phyloP scores from a whole-genome alignment of 805 yeast genomes.

The Tetrapisispora arboricola region DNA sequence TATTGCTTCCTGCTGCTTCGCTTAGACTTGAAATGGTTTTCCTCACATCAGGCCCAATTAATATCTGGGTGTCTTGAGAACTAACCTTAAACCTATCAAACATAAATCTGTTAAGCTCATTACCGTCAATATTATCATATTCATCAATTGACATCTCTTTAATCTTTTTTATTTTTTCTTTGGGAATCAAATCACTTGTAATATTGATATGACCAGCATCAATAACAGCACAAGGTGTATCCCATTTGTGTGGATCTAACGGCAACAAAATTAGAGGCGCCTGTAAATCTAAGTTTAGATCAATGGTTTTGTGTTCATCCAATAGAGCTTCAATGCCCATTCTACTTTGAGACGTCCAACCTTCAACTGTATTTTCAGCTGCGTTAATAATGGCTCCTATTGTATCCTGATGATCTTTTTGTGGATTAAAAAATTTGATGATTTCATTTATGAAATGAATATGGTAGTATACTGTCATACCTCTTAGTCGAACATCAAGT shows the following conservation, averaged over 20 bases:
- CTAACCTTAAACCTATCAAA: slow-evolving; percentile 76
- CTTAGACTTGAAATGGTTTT: slow-evolving; percentile 69
- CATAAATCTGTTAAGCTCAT: slow-evolving; percentile 62
- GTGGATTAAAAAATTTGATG: slow-evolving; percentile 72
- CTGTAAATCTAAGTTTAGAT: slow-evolving; percentile 78
- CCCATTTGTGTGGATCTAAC: slow-evolving; percentile 63
- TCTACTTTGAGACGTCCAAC: slow-evolving; percentile 78
- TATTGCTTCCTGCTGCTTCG: slow-evolving; percentile 26
- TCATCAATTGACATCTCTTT: slow-evolving; percentile 57
- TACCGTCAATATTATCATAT: slow-evolving; percentile 46
- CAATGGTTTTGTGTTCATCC: slow-evolving; percentile 87
- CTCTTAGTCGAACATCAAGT: slow-evolving; percentile 60
- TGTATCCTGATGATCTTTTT: slow-evolving; percentile 75
- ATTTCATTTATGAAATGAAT: slow-evolving; percentile 73
- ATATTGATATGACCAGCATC: slow-evolving; percentile 95
- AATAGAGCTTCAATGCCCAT: slow-evolving; percentile 87
- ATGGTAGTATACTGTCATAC: slow-evolving; percentile 86
- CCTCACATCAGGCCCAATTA: slow-evolving; percentile 75
- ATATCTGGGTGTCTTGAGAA: slow-evolving; percentile 76
- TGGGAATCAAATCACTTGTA: slow-evolving; percentile 67
- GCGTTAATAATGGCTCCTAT: slow-evolving; percentile 86
- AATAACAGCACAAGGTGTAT: slow-evolving; percentile 79
- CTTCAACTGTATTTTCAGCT: slow-evolving; percentile 91
- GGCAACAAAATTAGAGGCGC: slow-evolving; percentile 90
- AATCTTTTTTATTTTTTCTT: slow-evolving; percentile 54